Evolutionary conservation across 176 grass and related monocot genomes (phyloP), one percentile per base, ranked within the genome.

Genomic region (Pharus latifolius): DNA sequence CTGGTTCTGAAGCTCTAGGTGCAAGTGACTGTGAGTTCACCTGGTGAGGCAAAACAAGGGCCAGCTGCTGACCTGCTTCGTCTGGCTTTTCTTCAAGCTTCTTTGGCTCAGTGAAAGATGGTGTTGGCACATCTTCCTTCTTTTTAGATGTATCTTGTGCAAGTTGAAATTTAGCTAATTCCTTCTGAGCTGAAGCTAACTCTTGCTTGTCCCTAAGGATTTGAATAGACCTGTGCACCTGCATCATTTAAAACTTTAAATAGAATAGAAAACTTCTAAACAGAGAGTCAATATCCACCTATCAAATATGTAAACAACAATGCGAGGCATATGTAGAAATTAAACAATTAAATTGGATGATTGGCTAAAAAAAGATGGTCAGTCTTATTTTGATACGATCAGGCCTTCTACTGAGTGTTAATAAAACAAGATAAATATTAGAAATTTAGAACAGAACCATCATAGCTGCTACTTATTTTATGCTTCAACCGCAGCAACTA

Each of bases 201-300:
- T 99, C 95, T 75, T 99, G 95, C 65, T 91, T 94, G 79, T 99
- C 90, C 67, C 95, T 82, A 53, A 99, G 70, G 62, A 99, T 94
- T 70, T 99, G 90, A 45, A 88, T 75, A 65, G 90, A 89, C 60
- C 90, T 94, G 70, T 88, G 95, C 15, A 99, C 87, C 95, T 99
- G 84, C 75, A 78, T 26, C 46, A 34, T 70, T 66, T 61, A 52
- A 72, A 49, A 51, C 32, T 22, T 59, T 37, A 8, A 49, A 37
- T 61, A 70, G 22, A 48, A 37, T 56, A 41, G 60, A 26, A 14
- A 85, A 38, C 35, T 38, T 38, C 35, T 38, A 9, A 38, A 38
- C 8, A 43, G 11, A 54, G 23, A 72, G n/a, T 74, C 30, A 67
- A 75, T 69, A 25, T 32, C 40, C 13, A 47, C 67, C 22, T 74